Conservation (phyloP, 2,329 filamentous ascomycete species). For the Exophiala calicioides region DNA sequence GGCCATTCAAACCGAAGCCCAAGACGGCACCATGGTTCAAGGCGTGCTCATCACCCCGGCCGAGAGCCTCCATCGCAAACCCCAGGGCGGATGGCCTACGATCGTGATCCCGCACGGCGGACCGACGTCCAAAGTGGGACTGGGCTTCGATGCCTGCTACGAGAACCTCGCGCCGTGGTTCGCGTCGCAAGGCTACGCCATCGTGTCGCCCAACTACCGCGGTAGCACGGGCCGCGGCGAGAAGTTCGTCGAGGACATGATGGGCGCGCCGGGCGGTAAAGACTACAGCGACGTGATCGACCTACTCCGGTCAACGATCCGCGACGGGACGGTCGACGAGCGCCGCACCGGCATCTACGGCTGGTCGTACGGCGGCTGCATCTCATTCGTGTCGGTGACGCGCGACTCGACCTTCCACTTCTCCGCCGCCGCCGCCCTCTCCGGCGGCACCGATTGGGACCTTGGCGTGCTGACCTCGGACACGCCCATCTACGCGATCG, state of each 20-base stretch:
- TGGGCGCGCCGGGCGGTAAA: constrained; percentile 19
- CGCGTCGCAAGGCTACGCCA: constrained; percentile 23
- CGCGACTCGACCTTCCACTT: constrained; percentile 18
- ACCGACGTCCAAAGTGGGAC: constrained; percentile 20
- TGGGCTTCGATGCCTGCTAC: constrained; percentile 23
- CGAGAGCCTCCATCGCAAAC: too few species aligned
- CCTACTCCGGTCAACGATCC: constrained; percentile 22
- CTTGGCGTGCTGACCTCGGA: constrained; percentile 22
- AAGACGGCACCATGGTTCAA: too few species aligned
- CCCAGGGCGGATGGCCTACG: too few species aligned
- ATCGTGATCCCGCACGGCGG: constrained; percentile 27
- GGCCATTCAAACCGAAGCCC: too few species aligned
- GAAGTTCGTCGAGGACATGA: constrained; percentile 19
- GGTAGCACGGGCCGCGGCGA: constrained; percentile 27
- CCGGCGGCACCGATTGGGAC: constrained; percentile 24
- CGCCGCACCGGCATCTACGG: constrained; percentile 19
- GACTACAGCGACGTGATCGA: constrained; percentile 25
- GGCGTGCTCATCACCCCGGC: too few species aligned
- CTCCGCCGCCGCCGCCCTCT: constrained; percentile 17
- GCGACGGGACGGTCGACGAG: constrained; percentile 20
- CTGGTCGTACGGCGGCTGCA: constrained; percentile 24
- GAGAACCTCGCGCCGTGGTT: constrained; percentile 22
- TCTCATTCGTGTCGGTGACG: constrained; percentile 17
- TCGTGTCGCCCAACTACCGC: constrained; percentile 29
- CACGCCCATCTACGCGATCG: constrained; percentile 15